Evolutionary conservation across 2,329 filamentous ascomycete genomes (phyloP).

Genomic region (Xylaria sp.): DNA sequence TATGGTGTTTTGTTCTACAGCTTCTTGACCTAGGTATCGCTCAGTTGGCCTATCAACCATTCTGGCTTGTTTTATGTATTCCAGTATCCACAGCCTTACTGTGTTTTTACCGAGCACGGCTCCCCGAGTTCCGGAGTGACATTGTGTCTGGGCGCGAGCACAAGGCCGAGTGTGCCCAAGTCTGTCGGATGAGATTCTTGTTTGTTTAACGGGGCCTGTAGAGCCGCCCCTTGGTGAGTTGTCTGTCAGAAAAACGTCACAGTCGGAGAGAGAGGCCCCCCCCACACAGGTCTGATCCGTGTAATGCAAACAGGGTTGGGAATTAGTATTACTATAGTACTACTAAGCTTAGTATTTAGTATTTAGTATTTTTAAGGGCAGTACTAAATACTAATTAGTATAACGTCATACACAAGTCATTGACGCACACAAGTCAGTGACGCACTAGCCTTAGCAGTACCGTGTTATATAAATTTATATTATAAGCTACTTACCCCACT

Average conservation of each 20-base stretch:
- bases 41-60: too few relatives aligned
- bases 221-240: neutral
- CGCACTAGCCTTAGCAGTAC: too few relatives aligned
- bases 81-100: neutral
- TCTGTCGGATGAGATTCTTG: conserved; percentile 15
- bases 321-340: too few relatives aligned
- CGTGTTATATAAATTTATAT: too few relatives aligned
- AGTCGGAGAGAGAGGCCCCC: neutral
- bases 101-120: neutral
- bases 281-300: conserved; percentile 9
- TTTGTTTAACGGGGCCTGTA: neutral
- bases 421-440: too few relatives aligned
- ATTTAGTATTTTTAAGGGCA: too few relatives aligned
- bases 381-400: too few relatives aligned
- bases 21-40: neutral
- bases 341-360: too few relatives aligned
- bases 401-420: too few relatives aligned
- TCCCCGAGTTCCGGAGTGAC: neutral
- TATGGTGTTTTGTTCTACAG: neutral
- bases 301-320: neutral
- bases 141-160: neutral
- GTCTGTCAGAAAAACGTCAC: conserved; percentile 6
- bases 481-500: too few relatives aligned
- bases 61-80: too few relatives aligned
- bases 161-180: neutral